Base-by-base conservation (phyloP, 805 yeast species). In the Kuraishia piskuri region DNA sequence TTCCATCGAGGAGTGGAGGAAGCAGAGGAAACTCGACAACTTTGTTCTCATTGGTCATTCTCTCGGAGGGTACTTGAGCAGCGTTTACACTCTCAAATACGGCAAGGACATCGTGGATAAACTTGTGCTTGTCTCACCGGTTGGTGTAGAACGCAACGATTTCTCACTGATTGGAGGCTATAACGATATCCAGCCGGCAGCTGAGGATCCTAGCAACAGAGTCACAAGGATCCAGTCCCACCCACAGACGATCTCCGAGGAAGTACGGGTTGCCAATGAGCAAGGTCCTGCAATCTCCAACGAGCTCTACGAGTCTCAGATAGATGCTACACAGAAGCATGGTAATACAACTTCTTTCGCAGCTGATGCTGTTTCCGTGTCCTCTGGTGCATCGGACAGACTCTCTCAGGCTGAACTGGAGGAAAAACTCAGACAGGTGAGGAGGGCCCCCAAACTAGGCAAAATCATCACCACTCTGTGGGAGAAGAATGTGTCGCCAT, bases 31-130 rank as follows among this genome's bases (percentile, higher is more conserved):
- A 0, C 61, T 87, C 10, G 72, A 72, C 1, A 73, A 77, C 52
- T 76, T 87, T 49, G 80, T 78, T 55, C 61, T 88, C n/a, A 72
- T 87, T 19, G 92, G 90, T 0, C 96, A 88, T 64, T 88, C 95
- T 0, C 80, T 80, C 59, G 96, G 96, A 47, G 94, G 89, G 0
- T 84, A 86, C 60, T 70, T 90, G 65, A 77, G 87, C 1, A 80
- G 77, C 52, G 78, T 83, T n/a, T 87, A 85, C 61, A 75, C 87
- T 12, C 61, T 82, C 49, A 80, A 73, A 55, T 74, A 82, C 58
- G 87, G 89, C 0, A 65, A 77, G 0, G 49, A 46, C 3, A 49
- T 57, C 4, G 73, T 88, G 12, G 68, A 74, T n/a, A 78, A 80
- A 54, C 64, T 88, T 58, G 72, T 85, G 3, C 68, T 88, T 45